Percentiles rank a stretch among this genome's conserved stretches.
Conservation (phyloP, 805 yeast genomes). For the Crinitomyces ghanaensis region DNA sequence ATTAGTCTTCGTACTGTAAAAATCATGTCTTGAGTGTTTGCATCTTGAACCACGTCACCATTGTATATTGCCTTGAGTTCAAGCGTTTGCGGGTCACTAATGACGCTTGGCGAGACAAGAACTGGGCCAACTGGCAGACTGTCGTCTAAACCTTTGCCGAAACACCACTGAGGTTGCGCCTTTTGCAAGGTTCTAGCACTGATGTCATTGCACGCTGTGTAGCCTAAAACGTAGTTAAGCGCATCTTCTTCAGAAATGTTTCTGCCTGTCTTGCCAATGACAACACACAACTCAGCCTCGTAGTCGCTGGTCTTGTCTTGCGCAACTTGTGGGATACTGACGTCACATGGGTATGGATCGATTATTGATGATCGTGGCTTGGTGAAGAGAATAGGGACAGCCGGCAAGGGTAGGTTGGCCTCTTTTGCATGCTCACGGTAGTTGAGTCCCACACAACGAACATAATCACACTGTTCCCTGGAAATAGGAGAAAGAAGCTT, state of each 20-base stretch:
- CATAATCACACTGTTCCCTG: conserved; percentile 3
- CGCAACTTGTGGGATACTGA: conserved; percentile 25
- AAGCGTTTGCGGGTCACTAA: conserved; percentile 27
- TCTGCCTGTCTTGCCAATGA: conserved; percentile 36
- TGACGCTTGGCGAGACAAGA: conserved; percentile 26
- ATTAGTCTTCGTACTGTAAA: conserved; percentile 34
- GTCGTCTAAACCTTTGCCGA: conserved; percentile 39
- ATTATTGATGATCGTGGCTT: conserved; percentile 40
- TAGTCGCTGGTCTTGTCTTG: too few relatives aligned
- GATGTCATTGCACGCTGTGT: conserved; percentile 41
- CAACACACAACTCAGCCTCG: conserved; percentile 37
- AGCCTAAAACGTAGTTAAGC: conserved; percentile 35
- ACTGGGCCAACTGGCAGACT: conserved; percentile 46
- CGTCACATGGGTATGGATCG: conserved; percentile 28
- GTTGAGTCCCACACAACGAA: conserved; percentile 39
- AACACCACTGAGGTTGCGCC: conserved; percentile 39
- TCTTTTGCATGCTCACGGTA: conserved; percentile 32
- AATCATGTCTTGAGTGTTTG: conserved; percentile 31
- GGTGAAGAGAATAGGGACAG: conserved; percentile 35
- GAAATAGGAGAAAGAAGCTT: conserved; percentile 6
- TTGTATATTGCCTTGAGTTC: conserved; percentile 30
- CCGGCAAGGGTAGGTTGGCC: conserved; percentile 31
- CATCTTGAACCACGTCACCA: conserved; percentile 25
- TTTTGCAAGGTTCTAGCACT: conserved; percentile 40
- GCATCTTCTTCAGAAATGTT: conserved; percentile 33